Evolutionary conservation across 768 basidiomycete genomes (phyloP), one percentile per base, ranked within the genome.

Genomic region (Amanita brunnescens): DNA sequence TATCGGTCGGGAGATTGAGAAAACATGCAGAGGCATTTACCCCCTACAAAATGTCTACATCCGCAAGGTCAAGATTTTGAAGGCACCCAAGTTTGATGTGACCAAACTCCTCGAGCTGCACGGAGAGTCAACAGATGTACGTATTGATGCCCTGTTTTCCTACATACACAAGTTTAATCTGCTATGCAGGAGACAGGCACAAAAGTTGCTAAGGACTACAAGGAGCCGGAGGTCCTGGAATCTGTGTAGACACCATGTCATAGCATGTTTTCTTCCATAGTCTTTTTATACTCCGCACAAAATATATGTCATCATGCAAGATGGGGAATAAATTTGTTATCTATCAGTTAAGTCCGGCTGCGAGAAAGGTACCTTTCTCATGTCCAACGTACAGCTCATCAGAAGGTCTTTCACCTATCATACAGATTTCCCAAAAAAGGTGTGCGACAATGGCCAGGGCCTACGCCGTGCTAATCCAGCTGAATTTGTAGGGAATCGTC

Each of bases 1-100:
- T 56, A 98, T 99, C 62, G 96, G 96, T 59, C 85, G 94, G 60
- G 96, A 99, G 79, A 99, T 99, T 59, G 96, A 99, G 82, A 99
- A 99, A 79, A 86, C 95, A 48, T 79, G 85, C 55, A 79, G 91
- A 63, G 88, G 86, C 70, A 98, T 98, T 75, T 99, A 94, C 78
- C 96, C 96, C 61, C 74, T 99, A 65, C 94, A 98, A 78, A 98
- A 98, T 70, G 94, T 97, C 66, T 95, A 93, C 75, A 81, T 98
- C 64, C 88, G 96, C 74, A 98, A 99, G 78, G 94, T 89, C 61
- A 99, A 99, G 81, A 97, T 99, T 67, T 78, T 99, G 64, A 98
- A 97, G 75, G 78, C 94, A 57, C 96, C 96, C 58, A 96, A 95
- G 70, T 93, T 95, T 68, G 94, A 96, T 69, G 77, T 92, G 51